Evolutionary conservation across 1,284 basidiomycete genomes (phyloP).

Genomic region (Cystobasidium sp.): DNA sequence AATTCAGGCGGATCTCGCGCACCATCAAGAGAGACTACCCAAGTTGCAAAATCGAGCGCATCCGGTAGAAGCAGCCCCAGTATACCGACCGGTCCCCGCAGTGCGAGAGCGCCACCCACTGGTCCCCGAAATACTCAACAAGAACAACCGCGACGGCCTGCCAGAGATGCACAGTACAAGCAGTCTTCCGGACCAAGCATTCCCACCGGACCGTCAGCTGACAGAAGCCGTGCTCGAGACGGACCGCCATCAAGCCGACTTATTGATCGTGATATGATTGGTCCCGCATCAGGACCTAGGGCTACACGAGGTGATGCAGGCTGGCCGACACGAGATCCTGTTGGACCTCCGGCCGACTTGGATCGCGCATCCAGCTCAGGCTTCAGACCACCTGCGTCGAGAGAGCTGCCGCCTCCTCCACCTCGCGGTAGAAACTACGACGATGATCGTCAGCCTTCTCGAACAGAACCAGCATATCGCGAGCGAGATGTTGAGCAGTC

Average conservation of each 20-base stretch:
- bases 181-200: neutral
- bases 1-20: conserved; percentile 1
- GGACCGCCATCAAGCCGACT: neutral
- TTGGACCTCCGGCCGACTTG: conserved; percentile 10
- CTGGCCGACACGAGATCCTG: conserved; percentile 5
- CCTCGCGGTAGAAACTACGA: neutral
- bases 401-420: neutral
- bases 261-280: neutral
- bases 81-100: conserved; percentile 3
- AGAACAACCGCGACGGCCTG: neutral
- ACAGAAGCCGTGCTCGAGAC: neutral
- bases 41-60: neutral
- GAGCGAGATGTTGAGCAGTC: neutral
- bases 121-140: neutral
- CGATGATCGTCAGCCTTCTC: neutral
- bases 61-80: neutral
- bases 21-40: neutral
- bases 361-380: neutral
- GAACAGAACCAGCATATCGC: neutral
- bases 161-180: neutral
- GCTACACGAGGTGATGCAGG: neutral
- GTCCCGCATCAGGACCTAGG: neutral
- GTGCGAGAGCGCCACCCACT: conserved; percentile 1
- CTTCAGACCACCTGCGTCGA: neutral
- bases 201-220: conserved; percentile 5